phyloP scores from a whole-genome alignment of 352 stramenopile species.

The Phytophthora aleatoria region DNA sequence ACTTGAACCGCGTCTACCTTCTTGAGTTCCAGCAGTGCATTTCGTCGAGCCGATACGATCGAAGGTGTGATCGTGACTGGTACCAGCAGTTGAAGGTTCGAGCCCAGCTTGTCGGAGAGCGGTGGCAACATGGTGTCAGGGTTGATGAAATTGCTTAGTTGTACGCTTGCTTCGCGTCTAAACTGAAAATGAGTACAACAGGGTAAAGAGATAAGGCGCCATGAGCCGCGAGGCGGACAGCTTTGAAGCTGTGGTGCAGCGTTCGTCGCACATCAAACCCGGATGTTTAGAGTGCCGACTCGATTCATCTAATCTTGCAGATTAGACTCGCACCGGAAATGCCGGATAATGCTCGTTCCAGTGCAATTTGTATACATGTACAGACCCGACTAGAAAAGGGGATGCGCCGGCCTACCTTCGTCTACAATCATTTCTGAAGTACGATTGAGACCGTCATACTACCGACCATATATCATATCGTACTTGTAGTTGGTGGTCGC shows the following conservation, averaged over 20 bases:
- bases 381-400: background rate
- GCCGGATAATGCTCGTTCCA: conserved; percentile 7
- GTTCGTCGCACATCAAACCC: conserved; percentile 12
- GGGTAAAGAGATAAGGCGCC: background rate
- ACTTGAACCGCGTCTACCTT: conserved; percentile 24
- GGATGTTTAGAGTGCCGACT: conserved; percentile 9
- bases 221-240: background rate
- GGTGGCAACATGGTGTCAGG: conserved; percentile 20
- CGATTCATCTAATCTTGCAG: conserved; percentile 20
- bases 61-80: conserved; percentile 11
- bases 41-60: conserved; percentile 14
- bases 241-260: background rate
- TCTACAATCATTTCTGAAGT: conserved; percentile 17
- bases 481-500: background rate
- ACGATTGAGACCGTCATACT: background rate
- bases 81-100: conserved; percentile 23
- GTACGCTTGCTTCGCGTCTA: background rate
- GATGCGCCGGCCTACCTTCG: conserved; percentile 4
- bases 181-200: conserved; percentile 19
- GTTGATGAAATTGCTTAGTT: background rate
- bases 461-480: too few relatives aligned
- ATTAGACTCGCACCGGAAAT: conserved; percentile 19
- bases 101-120: conserved; percentile 23
- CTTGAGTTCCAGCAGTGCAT: conserved; percentile 27
- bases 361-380: conserved; percentile 8